These are phyloP conservation scores for Litchi chinensis DNA, from an alignment of 345 rosid genomes.

Conservation along the genomic window DNA sequence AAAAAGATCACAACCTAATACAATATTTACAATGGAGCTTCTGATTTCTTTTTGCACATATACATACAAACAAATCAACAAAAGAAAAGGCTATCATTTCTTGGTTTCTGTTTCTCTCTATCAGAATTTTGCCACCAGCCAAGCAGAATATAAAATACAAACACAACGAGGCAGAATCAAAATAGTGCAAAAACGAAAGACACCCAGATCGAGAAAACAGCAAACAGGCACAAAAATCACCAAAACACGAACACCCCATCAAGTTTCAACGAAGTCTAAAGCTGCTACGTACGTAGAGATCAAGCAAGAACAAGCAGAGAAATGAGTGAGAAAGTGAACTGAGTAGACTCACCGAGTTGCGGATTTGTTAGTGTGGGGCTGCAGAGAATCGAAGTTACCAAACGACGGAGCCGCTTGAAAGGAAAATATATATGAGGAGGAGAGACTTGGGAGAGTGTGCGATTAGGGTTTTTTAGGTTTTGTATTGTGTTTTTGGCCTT, in stretches of 20 bases:
- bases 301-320: background rate
- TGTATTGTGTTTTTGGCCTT: background rate
- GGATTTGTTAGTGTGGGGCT: background rate
- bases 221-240: background rate
- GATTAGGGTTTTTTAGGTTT: conserved; percentile 15
- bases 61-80: background rate
- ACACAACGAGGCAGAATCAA: background rate
- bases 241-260: background rate
- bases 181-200: background rate
- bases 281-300: background rate
- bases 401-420: background rate
- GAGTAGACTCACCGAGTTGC: background rate
- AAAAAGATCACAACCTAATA: too few species aligned
- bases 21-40: too few species aligned
- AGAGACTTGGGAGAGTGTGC: background rate
- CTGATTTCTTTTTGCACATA: too few species aligned
- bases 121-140: background rate
- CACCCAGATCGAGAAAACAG: background rate
- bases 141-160: background rate
- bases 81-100: background rate
- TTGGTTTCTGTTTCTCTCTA: background rate
- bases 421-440: background rate
- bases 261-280: background rate
- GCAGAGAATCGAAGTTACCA: conserved; percentile 7
- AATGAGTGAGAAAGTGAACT: too few species aligned